Conservation (phyloP, 2,329 filamentous ascomycete genomes). For the Orbilia quercus region DNA sequence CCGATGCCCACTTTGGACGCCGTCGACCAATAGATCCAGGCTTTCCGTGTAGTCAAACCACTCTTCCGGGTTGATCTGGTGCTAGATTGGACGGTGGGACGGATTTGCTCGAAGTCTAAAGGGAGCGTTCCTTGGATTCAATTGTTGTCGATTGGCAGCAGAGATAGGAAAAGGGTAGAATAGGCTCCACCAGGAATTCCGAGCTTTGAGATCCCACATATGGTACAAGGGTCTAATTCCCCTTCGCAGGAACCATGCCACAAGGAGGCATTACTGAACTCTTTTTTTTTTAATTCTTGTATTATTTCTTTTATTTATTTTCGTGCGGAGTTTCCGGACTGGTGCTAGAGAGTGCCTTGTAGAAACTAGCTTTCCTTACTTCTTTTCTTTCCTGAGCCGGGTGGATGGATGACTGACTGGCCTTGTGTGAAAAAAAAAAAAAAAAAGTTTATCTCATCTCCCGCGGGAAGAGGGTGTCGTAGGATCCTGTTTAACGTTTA, state of each 20-base stretch:
- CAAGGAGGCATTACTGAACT: conserved; percentile 42
- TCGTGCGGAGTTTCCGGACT: conserved; percentile 53
- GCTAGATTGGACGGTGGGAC: conserved; percentile 54
- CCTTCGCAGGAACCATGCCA: conserved; percentile 53
- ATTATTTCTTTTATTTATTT: too few relatives aligned
- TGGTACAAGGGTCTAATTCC: conserved; percentile 56
- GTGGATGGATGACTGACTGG: conserved; percentile 51
- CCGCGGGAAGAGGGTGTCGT: conserved; percentile 44
- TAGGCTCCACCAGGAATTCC: conserved; percentile 38
- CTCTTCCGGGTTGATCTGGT: conserved; percentile 40
- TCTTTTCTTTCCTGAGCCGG: not conserved
- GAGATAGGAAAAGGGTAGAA: not conserved
- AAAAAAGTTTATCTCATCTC: conserved; percentile 33
- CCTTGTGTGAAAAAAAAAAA: too few relatives aligned
- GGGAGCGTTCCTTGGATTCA: conserved; percentile 39
- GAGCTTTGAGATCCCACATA: conserved; percentile 42
- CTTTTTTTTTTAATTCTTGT: too few relatives aligned
- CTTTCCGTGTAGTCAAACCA: conserved; percentile 31
- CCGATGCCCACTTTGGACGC: conserved; percentile 14
- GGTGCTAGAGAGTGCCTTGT: conserved; percentile 23
- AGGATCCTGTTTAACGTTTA: conserved; percentile 33
- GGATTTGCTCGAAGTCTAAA: conserved; percentile 51
- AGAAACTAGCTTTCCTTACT: conserved; percentile 11
- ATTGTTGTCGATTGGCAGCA: conserved; percentile 40
- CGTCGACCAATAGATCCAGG: conserved; percentile 51